phyloP scores from a whole-genome alignment of 2,329 filamentous ascomycete species.

The Colletotrichum destructivum region DNA sequence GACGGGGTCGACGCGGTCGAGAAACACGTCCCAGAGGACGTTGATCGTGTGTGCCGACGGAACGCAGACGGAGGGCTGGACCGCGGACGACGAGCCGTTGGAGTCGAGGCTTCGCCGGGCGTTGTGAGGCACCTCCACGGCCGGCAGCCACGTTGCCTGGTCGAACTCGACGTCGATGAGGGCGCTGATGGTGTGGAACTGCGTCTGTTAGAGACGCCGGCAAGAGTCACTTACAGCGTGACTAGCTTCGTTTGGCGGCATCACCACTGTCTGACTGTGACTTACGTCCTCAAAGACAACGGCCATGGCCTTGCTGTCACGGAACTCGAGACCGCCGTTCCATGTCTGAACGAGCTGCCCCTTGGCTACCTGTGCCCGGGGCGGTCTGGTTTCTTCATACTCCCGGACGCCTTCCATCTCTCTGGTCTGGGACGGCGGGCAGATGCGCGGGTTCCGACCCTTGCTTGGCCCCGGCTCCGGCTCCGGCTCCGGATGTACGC shows the following conservation, averaged over 20 bases:
- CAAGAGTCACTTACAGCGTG: too few relatives aligned
- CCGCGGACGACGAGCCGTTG: neutral
- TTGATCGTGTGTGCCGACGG: conserved; percentile 57
- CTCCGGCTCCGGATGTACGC: neutral
- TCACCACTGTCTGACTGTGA: neutral
- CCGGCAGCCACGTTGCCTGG: conserved; percentile 63
- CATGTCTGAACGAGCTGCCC: conserved; percentile 5
- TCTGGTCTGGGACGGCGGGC: neutral
- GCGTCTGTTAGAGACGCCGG: neutral
- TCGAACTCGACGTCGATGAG: conserved; percentile 66
- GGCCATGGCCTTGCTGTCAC: conserved; percentile 2
- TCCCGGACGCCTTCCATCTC: too few relatives aligned
- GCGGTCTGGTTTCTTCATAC: neutral
- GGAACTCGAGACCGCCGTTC: conserved; percentile 25
- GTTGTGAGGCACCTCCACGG: conserved; percentile 62
- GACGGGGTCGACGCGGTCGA: conserved; percentile 51
- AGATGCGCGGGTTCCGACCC: neutral
- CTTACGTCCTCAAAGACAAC: conserved; percentile 14
- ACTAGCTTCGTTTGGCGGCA: neutral
- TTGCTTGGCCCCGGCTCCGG: too few relatives aligned
- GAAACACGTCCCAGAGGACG: conserved; percentile 51
- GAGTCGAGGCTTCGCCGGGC: conserved; percentile 54
- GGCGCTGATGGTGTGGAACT: conserved; percentile 71
- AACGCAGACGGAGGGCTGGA: conserved; percentile 58
- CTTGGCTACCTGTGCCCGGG: neutral